Conservation (phyloP, 441 rosid species). For the Erodium texanum region DNA sequence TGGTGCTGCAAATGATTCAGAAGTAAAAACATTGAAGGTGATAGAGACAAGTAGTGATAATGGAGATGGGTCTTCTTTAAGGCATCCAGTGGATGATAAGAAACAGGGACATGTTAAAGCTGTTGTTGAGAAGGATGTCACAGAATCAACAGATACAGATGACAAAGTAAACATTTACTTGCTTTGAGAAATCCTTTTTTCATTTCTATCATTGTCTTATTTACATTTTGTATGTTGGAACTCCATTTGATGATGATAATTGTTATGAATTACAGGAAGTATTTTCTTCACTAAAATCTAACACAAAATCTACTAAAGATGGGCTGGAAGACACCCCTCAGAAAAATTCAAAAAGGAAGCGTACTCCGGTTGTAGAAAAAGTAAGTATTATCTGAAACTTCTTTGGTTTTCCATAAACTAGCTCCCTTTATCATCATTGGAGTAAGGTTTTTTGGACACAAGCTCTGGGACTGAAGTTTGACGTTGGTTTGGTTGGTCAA, state of each 20-base stretch:
- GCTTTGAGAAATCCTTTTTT: neutral
- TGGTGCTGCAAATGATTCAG: constrained; percentile 36
- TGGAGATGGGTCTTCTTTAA: constrained; percentile 40
- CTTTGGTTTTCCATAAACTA: neutral
- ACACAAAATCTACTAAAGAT: constrained; percentile 38
- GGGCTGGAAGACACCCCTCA: constrained; percentile 52
- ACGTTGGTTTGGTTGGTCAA: neutral
- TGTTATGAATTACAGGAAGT: constrained; percentile 36
- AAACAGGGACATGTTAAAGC: constrained; percentile 43
- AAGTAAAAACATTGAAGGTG: constrained; percentile 42
- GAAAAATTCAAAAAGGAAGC: constrained; percentile 54
- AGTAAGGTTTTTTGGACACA: neutral
- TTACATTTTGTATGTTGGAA: constrained; percentile 12
- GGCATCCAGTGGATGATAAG: constrained; percentile 45
- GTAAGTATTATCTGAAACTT: constrained; percentile 26
- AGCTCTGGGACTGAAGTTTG: neutral
- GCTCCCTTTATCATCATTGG: neutral
- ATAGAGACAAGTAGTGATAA: constrained; percentile 24
- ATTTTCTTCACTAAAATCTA: constrained; percentile 47
- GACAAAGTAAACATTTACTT: constrained; percentile 38
- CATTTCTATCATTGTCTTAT: constrained; percentile 9
- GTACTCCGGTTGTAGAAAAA: constrained; percentile 39
- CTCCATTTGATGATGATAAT: neutral
- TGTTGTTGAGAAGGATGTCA: constrained; percentile 31
- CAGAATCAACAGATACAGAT: constrained; percentile 39